Percentiles rank a stretch among this genome's conserved stretches.
These are phyloP conservation scores for Elymus sibiricus DNA, from an alignment of 176 grass and related monocot genomes.

Conservation along the genomic window DNA sequence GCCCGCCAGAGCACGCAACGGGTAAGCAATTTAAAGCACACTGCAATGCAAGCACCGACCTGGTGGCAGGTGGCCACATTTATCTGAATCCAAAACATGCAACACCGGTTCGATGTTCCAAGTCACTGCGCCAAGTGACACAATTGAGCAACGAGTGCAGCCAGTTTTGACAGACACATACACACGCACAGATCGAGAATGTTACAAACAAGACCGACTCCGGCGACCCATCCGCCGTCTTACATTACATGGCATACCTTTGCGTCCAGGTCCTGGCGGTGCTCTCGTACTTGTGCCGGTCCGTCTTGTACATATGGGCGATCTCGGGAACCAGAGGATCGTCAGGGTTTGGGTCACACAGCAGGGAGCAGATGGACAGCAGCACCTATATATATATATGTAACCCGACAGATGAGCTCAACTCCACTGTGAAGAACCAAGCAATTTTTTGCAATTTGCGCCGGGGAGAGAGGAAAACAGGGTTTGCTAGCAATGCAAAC, in stretches of 20 bases:
- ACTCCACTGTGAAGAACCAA: neutral
- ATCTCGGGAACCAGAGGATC: slow-evolving; percentile 80
- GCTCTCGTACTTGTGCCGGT: slow-evolving; percentile 68
- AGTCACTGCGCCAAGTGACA: neutral
- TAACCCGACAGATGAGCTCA: neutral
- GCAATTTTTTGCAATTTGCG: neutral
- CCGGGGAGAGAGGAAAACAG: neutral
- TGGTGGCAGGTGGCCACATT: neutral
- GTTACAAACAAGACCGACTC: slow-evolving; percentile 7
- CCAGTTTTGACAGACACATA: neutral
- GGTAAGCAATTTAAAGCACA: neutral
- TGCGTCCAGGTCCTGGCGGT: slow-evolving; percentile 75
- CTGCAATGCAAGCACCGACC: neutral
- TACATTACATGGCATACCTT: slow-evolving; percentile 69
- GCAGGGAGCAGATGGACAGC: slow-evolving; percentile 72
- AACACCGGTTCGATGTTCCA: slow-evolving; percentile 11
- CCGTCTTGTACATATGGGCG: slow-evolving; percentile 77
- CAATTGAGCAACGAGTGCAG: neutral
- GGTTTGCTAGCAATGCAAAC: neutral
- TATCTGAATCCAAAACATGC: neutral
- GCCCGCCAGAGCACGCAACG: neutral
- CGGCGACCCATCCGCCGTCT: neutral
- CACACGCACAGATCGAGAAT: neutral
- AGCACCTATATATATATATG: slow-evolving; percentile 46
- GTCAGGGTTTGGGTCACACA: slow-evolving; percentile 70